Conservation (phyloP, 2,329 filamentous ascomycete species). For the Fusarium mundagurra region DNA sequence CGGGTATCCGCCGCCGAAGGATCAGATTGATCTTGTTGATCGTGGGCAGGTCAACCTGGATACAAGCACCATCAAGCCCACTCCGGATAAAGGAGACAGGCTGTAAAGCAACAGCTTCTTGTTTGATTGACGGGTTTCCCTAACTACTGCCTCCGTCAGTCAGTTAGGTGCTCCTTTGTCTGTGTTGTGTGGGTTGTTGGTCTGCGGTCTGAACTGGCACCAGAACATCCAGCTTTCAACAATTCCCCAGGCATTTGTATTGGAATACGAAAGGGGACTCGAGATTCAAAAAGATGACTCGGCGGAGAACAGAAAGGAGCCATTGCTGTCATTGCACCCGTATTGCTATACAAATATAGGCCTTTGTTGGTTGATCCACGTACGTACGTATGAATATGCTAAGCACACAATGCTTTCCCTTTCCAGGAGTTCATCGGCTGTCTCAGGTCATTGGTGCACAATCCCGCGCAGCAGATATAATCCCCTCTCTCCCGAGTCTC, state of each 20-base stretch:
- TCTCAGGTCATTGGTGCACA: slow-evolving; percentile 41
- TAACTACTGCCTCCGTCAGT: slow-evolving; percentile 34
- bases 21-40: slow-evolving; percentile 15
- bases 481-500: slow-evolving; percentile 16
- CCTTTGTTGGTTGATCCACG: slow-evolving; percentile 31
- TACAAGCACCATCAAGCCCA: slow-evolving; percentile 11
- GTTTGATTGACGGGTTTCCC: slow-evolving; percentile 25
- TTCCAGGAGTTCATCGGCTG: slow-evolving; percentile 25
- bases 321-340: slow-evolving; percentile 28
- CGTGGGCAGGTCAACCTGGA: not conserved
- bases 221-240: slow-evolving; percentile 1
- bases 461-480: slow-evolving; percentile 33
- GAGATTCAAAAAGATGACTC: slow-evolving; percentile 6
- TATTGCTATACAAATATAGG: slow-evolving; percentile 24
- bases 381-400: slow-evolving; percentile 39
- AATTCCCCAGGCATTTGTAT: not conserved
- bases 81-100: not conserved
- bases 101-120: slow-evolving; percentile 7
- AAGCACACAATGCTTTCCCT: slow-evolving; percentile 39
- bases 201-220: slow-evolving; percentile 8
- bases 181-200: not conserved
- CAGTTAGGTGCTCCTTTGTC: slow-evolving; percentile 27
- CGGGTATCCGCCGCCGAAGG: slow-evolving; percentile 26
- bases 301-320: slow-evolving; percentile 1
- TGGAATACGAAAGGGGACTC: not conserved